Percentiles rank a stretch among this genome's conserved stretches.
phyloP scores from a whole-genome alignment of 1,139 yeast species.

The Candida glucosophila region DNA sequence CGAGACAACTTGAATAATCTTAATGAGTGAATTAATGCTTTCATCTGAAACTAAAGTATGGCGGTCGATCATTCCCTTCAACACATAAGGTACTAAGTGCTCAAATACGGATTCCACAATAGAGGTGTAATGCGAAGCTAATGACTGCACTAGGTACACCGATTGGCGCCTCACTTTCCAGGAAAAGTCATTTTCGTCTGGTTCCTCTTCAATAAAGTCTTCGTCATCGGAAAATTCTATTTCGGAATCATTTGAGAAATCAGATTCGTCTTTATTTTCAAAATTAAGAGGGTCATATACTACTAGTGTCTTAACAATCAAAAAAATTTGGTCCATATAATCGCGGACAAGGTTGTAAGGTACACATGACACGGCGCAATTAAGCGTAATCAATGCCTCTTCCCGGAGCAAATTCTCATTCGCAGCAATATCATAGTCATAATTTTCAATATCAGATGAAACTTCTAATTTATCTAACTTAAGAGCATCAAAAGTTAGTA shows the following conservation, averaged over 20 bases:
- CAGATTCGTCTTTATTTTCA: slow-evolving; percentile 27
- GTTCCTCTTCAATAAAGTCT: slow-evolving; percentile 19
- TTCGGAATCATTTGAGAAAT: slow-evolving; percentile 36
- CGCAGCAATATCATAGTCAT: slow-evolving; percentile 30
- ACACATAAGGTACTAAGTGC: slow-evolving; percentile 11
- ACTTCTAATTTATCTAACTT: slow-evolving; percentile 20
- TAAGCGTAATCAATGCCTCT: slow-evolving; percentile 37
- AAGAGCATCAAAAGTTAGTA: too few species aligned
- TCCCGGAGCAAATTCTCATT: slow-evolving; percentile 34
- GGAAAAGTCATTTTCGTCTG: slow-evolving; percentile 46
- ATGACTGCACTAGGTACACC: slow-evolving; percentile 32
- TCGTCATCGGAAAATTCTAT: slow-evolving; percentile 35
- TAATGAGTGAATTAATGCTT: slow-evolving; percentile 23
- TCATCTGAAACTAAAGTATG: slow-evolving; percentile 33
- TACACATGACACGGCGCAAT: slow-evolving; percentile 16
- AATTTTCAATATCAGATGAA: slow-evolving; percentile 35
- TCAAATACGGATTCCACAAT: slow-evolving; percentile 13
- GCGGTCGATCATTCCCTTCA: slow-evolving; percentile 25
- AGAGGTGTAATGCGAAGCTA: slow-evolving; percentile 28
- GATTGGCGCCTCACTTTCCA: slow-evolving; percentile 64
- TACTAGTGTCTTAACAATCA: slow-evolving; percentile 31
- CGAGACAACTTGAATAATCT: slow-evolving; percentile 15
- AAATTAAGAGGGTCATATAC: slow-evolving; percentile 49
- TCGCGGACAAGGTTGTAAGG: slow-evolving; percentile 10
- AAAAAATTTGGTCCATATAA: slow-evolving; percentile 20